These are phyloP conservation scores for Lasiosphaeriaceae sp. DNA, from an alignment of 495 filamentous ascomycete species.

Conservation along the genomic window DNA sequence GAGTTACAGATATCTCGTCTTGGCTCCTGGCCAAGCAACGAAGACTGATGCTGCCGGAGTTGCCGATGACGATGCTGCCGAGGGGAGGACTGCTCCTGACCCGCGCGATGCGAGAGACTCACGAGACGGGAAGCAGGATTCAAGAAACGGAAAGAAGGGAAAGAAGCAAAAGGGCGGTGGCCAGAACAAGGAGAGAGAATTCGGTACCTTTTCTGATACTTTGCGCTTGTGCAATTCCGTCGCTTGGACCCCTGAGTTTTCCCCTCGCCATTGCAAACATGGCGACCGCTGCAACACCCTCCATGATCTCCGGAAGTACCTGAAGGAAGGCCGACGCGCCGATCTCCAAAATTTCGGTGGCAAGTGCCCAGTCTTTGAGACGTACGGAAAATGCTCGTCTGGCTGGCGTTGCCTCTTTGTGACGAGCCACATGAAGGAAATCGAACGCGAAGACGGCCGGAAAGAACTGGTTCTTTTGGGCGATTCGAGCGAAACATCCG, in stretches of 20 bases:
- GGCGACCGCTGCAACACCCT: constrained; percentile 72
- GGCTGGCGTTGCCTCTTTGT: constrained; percentile 95
- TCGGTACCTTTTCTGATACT: constrained; percentile 74
- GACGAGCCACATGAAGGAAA: constrained; percentile 72
- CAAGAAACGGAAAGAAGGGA: constrained; percentile 29
- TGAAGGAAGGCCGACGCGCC: constrained; percentile 74
- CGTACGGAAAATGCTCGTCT: constrained; percentile 65
- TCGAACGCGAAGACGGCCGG: constrained; percentile 67
- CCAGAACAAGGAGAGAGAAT: constrained; percentile 84
- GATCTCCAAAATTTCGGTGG: constrained; percentile 72
- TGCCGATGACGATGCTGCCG: constrained; percentile 55
- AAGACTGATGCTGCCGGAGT: not conserved
- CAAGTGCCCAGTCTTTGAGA: constrained; percentile 75
- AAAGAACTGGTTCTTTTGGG: constrained; percentile 72
- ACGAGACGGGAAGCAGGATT: constrained; percentile 18
- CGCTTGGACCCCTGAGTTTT: constrained; percentile 66
- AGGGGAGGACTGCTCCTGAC: constrained; percentile 48
- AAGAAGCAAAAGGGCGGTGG: constrained; percentile 71
- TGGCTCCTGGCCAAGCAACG: constrained; percentile 21
- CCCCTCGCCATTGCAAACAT: constrained; percentile 65
- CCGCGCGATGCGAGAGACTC: constrained; percentile 23
- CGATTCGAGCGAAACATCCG: constrained; percentile 15
- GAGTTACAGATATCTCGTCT: constrained; percentile 54
- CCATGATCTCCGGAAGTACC: constrained; percentile 80
- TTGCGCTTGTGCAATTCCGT: constrained; percentile 73